Percentiles rank a stretch among this genome's conserved stretches.
These are phyloP conservation scores for Penicillium odoratum DNA, from an alignment of 495 filamentous ascomycete genomes.

Conservation along the genomic window DNA sequence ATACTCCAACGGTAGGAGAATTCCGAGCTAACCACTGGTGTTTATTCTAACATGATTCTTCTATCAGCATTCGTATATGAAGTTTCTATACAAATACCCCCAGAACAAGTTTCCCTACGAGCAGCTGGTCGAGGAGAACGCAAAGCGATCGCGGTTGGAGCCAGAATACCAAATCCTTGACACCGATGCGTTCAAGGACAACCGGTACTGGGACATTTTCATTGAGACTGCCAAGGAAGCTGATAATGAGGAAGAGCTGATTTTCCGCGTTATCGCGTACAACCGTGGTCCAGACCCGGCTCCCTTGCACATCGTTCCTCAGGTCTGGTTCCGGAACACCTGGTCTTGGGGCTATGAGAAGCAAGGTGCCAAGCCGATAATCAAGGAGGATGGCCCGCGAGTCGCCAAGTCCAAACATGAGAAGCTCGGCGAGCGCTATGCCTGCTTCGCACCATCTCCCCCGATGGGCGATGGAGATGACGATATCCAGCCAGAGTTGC, in stretches of 20 bases:
- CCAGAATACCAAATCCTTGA: conserved; percentile 90
- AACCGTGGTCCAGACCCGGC: conserved; percentile 90
- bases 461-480: conserved; percentile 72
- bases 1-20: conserved; percentile 63
- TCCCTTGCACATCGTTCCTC: conserved; percentile 88
- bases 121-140: conserved; percentile 80
- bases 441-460: conserved; percentile 86
- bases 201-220: conserved; percentile 94
- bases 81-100: conserved; percentile 95
- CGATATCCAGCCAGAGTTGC: conserved; percentile 76
- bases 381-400: conserved; percentile 62
- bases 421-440: conserved; percentile 77
- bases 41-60: neutral
- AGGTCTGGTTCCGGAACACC: conserved; percentile 96
- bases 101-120: conserved; percentile 91
- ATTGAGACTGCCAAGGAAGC: conserved; percentile 95
- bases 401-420: conserved; percentile 71
- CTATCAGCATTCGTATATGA: conserved; percentile 93
- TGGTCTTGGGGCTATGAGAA: conserved; percentile 88
- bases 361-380: conserved; percentile 69
- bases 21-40: neutral
- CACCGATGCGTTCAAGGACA: conserved; percentile 87
- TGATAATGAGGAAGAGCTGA: conserved; percentile 82
- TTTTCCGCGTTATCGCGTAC: conserved; percentile 95
- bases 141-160: conserved; percentile 67